phyloP scores from a whole-genome alignment of 2,329 filamentous ascomycete genomes.

The Penicillium sp. region DNA sequence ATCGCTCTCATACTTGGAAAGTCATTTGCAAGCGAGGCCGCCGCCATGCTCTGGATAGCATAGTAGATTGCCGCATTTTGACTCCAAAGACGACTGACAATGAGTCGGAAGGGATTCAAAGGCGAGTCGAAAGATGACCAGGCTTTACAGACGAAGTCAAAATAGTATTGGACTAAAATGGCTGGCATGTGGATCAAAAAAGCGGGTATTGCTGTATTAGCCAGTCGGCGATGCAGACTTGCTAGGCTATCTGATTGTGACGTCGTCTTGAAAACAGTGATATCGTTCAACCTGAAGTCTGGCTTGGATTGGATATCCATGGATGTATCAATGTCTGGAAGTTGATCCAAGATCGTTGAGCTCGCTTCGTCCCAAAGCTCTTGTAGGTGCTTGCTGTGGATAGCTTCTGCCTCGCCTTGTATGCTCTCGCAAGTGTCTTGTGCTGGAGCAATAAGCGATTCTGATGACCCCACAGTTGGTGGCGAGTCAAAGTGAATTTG shows the following conservation, averaged over 20 bases:
- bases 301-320: constrained; percentile 3
- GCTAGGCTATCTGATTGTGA: constrained; percentile 15
- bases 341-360: constrained; percentile 16
- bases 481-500: background rate
- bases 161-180: constrained; percentile 25
- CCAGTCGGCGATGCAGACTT: constrained; percentile 18
- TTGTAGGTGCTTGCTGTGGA: constrained; percentile 5
- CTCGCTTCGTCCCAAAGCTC: constrained; percentile 13
- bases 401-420: background rate
- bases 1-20: constrained; percentile 23
- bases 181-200: constrained; percentile 23
- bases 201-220: constrained; percentile 18
- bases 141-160: constrained; percentile 24
- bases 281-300: background rate
- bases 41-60: constrained; percentile 27
- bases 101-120: constrained; percentile 21
- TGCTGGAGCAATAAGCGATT: background rate
- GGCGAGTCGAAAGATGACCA: constrained; percentile 27
- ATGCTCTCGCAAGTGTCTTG: background rate
- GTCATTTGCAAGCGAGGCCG: constrained; percentile 24
- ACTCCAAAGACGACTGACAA: constrained; percentile 24
- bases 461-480: background rate
- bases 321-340: constrained; percentile 15
- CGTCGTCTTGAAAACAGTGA: background rate
- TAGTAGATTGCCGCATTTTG: constrained; percentile 24